Evolutionary conservation across 345 rosid genomes (phyloP).

Genomic region (Gossypium ekmanianum): DNA sequence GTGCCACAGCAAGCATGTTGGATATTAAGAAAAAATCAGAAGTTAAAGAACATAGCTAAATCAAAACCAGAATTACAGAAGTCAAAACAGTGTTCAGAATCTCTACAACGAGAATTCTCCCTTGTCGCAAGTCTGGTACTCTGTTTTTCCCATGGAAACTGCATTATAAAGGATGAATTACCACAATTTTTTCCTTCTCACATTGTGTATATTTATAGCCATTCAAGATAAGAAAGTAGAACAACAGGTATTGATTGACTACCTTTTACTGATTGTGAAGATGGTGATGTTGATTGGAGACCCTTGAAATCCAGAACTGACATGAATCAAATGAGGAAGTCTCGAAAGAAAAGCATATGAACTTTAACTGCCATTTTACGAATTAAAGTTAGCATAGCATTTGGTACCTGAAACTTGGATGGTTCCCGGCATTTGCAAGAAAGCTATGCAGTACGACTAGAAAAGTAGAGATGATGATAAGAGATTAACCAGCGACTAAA

Average conservation of each 20-base stretch:
- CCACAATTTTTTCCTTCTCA: not conserved
- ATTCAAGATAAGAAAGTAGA: not conserved
- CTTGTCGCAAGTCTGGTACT: constrained; percentile 50
- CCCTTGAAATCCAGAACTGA: constrained; percentile 58
- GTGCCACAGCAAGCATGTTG: constrained; percentile 25
- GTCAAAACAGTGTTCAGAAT: constrained; percentile 3
- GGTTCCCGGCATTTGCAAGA: constrained; percentile 72
- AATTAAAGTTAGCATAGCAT: constrained; percentile 19
- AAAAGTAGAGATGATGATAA: not conserved
- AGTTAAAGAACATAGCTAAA: constrained; percentile 3
- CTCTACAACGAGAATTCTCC: constrained; percentile 83
- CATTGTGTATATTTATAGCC: not conserved
- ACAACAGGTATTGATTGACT: constrained; percentile 12
- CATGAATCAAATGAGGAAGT: constrained; percentile 10
- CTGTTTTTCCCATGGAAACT: constrained; percentile 83
- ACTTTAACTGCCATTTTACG: constrained; percentile 9
- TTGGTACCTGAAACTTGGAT: constrained; percentile 79
- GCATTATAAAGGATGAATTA: constrained; percentile 26
- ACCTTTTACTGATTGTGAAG: constrained; percentile 62
- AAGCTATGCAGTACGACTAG: constrained; percentile 3
- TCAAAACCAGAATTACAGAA: not conserved
- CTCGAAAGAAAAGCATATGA: not conserved
- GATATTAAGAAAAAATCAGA: not conserved
- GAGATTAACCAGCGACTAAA: not conserved
- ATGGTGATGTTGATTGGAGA: constrained; percentile 43